Evolutionary conservation across 169 alveolate species (phyloP).

Genomic region (Plasmodium sp.): DNA sequence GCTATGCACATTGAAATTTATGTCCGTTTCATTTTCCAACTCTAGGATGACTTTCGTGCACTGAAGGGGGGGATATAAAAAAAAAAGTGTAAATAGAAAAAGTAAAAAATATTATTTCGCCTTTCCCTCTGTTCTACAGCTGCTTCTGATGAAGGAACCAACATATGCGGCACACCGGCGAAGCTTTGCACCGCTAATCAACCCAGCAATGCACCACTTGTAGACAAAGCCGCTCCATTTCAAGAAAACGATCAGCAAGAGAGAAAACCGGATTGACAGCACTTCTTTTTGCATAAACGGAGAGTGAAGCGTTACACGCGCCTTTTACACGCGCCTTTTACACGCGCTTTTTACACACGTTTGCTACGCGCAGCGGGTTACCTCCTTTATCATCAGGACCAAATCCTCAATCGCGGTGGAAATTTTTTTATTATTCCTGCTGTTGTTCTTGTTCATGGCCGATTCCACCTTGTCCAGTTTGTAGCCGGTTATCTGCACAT

Average conservation of each 20-base stretch:
- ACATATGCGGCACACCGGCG: neutral
- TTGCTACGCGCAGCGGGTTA: neutral
- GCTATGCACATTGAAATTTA: conserved; percentile 60
- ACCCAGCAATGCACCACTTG: neutral
- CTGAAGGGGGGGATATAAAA: conserved; percentile 16
- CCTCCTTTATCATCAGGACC: conserved; percentile 72
- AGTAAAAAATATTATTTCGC: neutral
- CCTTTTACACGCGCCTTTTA: no score
- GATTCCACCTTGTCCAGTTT: conserved; percentile 49
- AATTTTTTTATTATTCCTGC: conserved; percentile 18
- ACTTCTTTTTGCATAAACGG: neutral
- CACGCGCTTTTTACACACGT: no score
- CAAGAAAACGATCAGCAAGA: no score
- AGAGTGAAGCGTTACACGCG: neutral
- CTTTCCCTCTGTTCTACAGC: neutral
- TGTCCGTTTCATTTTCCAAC: conserved; percentile 42
- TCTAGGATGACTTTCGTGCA: conserved; percentile 63
- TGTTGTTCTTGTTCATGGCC: conserved; percentile 37
- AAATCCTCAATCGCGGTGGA: conserved; percentile 71
- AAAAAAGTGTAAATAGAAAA: neutral
- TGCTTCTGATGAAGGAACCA: neutral
- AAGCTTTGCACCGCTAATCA: neutral
- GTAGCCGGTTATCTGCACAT: conserved; percentile 42
- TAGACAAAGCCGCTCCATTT: neutral
- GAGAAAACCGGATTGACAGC: neutral